Conservation (phyloP, 495 filamentous ascomycete species). For the Annulohypoxylon nitens region DNA sequence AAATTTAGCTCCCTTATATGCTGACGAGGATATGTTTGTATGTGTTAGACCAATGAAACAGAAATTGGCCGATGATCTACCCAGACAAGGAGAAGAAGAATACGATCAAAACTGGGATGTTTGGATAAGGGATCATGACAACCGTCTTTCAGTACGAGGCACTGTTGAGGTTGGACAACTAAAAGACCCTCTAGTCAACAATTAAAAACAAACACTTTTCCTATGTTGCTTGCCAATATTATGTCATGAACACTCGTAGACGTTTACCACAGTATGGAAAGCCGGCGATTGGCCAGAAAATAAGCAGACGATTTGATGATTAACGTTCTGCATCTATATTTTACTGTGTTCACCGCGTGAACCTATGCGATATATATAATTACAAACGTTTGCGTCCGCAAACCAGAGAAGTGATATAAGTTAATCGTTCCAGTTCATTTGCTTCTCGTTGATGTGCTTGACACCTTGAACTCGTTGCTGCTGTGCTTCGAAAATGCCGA, state of each 20-base stretch:
- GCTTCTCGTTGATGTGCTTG: constrained; percentile 36
- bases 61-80: not conserved
- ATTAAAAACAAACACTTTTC: too few relatives aligned
- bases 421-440: constrained; percentile 39
- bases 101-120: constrained; percentile 63
- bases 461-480: constrained; percentile 21
- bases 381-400: constrained; percentile 17
- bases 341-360: constrained; percentile 15
- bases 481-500: constrained; percentile 23
- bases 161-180: constrained; percentile 43
- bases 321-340: constrained; percentile 6
- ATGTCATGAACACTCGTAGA: not conserved
- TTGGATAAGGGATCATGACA: constrained; percentile 74
- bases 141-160: constrained; percentile 73
- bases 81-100: not conserved
- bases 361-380: constrained; percentile 29
- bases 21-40: constrained; percentile 71
- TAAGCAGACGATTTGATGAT: not conserved
- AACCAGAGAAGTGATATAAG: constrained; percentile 18
- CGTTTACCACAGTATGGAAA: not conserved
- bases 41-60: constrained; percentile 56
- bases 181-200: not conserved
- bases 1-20: constrained; percentile 86
- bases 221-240: too few relatives aligned
- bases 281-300: not conserved